Evolutionary conservation across 331 rosid species (phyloP).

Genomic region (Erythrophleum ivorense): DNA sequence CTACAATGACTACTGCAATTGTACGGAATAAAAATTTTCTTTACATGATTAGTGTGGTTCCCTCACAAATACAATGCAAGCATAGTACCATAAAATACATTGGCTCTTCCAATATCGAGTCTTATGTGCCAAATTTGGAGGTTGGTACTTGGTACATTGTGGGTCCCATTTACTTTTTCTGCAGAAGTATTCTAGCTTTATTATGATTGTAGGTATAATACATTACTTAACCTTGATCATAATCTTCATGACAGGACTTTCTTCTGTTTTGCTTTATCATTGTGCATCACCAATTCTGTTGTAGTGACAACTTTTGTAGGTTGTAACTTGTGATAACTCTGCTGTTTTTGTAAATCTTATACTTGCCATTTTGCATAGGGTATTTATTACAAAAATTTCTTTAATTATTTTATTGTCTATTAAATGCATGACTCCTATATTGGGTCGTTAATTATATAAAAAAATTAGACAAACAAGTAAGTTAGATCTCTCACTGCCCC

Average conservation of each 20-base stretch:
- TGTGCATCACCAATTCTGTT: background rate
- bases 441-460: too few relatives aligned
- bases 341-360: too few relatives aligned
- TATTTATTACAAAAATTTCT: too few relatives aligned
- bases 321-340: background rate
- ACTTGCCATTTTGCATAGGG: too few relatives aligned
- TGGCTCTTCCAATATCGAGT: background rate
- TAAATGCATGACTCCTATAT: too few relatives aligned
- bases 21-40: conserved; percentile 9
- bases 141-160: background rate
- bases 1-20: conserved; percentile 30
- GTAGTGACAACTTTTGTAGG: background rate
- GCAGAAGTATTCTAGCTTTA: conserved; percentile 8
- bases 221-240: conserved; percentile 6
- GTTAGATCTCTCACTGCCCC: too few relatives aligned
- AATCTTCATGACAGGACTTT: background rate
- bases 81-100: conserved; percentile 5
- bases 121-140: conserved; percentile 22
- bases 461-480: too few relatives aligned
- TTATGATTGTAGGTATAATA: background rate
- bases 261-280: background rate
- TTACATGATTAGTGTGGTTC: background rate
- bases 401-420: too few relatives aligned
- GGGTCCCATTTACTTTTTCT: background rate
- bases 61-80: conserved; percentile 7